Base-by-base conservation (phyloP, 441 rosid species). In the Isatis lusitanica region DNA sequence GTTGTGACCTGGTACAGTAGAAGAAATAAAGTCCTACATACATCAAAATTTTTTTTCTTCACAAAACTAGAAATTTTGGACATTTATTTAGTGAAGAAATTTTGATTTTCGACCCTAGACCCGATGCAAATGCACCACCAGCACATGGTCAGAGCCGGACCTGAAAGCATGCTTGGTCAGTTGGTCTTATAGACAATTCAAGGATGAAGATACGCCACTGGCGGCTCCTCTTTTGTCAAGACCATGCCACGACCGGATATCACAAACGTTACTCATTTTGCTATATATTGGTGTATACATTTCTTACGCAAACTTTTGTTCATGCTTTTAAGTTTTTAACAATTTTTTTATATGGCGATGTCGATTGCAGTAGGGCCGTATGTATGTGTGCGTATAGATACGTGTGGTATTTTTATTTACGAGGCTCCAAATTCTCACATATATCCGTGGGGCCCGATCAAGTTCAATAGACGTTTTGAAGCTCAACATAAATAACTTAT, bases 361-460 rank as follows among this genome's bases (percentile, higher is more conserved):
- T 71, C 52, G 28, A 16, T 35, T 35, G 44, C 43, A 21, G 71
- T 44, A 26, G 52, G 66, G 11, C 35, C 59, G 13, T 58, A 58
- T 21, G 43, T 67, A 28, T 59, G 46, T 68, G 53, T 62, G 40
- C 42, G 59, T 68, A 68, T 68, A 67, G 63, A 52, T 74, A 74
- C 50, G 69, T 68, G 69, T 67, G 1, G 16, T 26, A 42, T 42
- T 52, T 75, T 75, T 51, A 64, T 47, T 24, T 52, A 35, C 17
- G 28, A 18, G 56, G 68, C 51, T 67, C 42, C 51, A 50, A 36
- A 2, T 36, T 55, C 65, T 28, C 67, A 66, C 39, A 40, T 63
- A 40, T 63, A 46, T 56, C 43, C 26, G 16, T 46, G 24, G 40
- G 71, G 71, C 59, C 71, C 56, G 39, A 67, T 57, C 72, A 66